Conservation (phyloP, 768 basidiomycete genomes). For the Suillus occidentalis region DNA sequence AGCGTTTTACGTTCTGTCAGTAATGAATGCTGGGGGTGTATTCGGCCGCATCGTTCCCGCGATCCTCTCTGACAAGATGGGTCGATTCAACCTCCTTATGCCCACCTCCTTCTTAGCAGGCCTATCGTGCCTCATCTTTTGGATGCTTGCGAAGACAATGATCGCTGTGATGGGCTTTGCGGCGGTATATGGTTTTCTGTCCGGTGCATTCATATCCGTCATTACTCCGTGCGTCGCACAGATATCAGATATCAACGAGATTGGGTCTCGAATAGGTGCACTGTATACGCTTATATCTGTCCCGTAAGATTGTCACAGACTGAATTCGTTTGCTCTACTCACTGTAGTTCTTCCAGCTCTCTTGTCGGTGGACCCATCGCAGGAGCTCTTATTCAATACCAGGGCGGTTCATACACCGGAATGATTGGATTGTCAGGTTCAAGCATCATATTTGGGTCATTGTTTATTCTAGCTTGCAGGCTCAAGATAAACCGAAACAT, state of each 20-base stretch:
- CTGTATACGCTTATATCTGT: constrained; percentile 66
- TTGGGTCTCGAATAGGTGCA: constrained; percentile 64
- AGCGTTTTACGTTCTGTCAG: constrained; percentile 58
- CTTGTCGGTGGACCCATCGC: constrained; percentile 65
- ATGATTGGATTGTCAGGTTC: constrained; percentile 63
- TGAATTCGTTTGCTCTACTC: neutral
- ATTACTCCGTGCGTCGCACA: constrained; percentile 68
- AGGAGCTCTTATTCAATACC: constrained; percentile 51
- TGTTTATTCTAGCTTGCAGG: constrained; percentile 53
- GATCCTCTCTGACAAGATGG: constrained; percentile 61
- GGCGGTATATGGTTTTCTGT: constrained; percentile 59
- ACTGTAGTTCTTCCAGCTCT: constrained; percentile 39
- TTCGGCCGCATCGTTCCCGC: constrained; percentile 66
- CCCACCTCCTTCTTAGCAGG: constrained; percentile 66
- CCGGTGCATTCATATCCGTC: constrained; percentile 68
- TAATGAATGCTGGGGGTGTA: constrained; percentile 69
- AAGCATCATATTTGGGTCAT: constrained; percentile 57
- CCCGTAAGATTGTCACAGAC: constrained; percentile 52
- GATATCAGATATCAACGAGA: constrained; percentile 57
- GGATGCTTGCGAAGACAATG: constrained; percentile 48
- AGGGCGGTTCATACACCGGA: constrained; percentile 46
- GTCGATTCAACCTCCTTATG: constrained; percentile 65
- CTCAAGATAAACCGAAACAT: constrained; percentile 44
- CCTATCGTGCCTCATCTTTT: constrained; percentile 55
- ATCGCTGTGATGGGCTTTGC: constrained; percentile 51